Evolutionary conservation across 2,329 filamentous ascomycete genomes (phyloP), one percentile per base, ranked within the genome.

Genomic region (Alternaria sp.): DNA sequence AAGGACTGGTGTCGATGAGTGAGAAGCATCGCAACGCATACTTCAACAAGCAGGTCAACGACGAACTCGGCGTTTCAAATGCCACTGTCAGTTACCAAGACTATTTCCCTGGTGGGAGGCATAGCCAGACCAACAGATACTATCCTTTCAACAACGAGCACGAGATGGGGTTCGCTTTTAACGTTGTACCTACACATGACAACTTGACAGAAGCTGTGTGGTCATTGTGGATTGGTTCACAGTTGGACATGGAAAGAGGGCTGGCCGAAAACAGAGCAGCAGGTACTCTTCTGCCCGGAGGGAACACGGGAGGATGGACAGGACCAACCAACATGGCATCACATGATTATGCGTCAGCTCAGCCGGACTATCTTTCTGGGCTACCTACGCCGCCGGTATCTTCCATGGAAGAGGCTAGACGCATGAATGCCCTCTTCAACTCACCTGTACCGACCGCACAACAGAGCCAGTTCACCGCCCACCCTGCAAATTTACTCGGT

Each of bases 1-100:
- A 69, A 15, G 65, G 58, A 8, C 17, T 23, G n/a, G 62, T 72
- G 4, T 67, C 70, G 11, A 59, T 36, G 1, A 54, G 54, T 15
- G 69, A 72, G 13, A 69, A 67, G 44, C 63, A 72, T 32, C 47
- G 63, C 44, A 77, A 77, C 30, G 67, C 74, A 52, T 65, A 73
- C 43, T 36, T 72, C 46, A 72, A 69, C 28, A 71, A 72, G 73
- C 67, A 64, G 13, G 68, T 76, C 21, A 77, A 77, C 57, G 73
- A 69, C 52, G 67, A 71, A 51, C 63, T 76, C 1, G 73, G 74
- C 6, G 72, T 77, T 30, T 17, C 70, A 12, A 65, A 72, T 13
- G 69, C 71, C 2, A 67, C 67, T 30, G 57, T 73, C 12, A 69
- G 71, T 28, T 66, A 73, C n/a, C 17, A 62, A 8, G 65, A 69